Conservation (phyloP, 176 grass and related monocot genomes). For the Carex cristatella region DNA sequence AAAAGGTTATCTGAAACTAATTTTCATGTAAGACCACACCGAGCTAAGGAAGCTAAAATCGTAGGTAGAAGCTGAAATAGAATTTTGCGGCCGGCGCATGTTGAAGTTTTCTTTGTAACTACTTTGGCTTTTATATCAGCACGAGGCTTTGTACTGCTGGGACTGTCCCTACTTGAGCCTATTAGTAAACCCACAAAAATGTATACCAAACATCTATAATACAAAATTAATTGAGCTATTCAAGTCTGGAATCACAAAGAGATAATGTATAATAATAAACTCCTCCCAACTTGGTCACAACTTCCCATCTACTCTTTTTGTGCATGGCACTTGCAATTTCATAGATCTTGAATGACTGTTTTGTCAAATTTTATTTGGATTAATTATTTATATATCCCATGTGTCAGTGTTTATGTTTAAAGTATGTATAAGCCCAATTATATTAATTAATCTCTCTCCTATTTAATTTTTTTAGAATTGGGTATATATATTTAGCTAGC, state of each 20-base stretch:
- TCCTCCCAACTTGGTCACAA: neutral
- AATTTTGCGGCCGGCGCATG: constrained; percentile 1
- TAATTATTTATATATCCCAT: neutral
- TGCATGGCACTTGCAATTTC: neutral
- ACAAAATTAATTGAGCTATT: neutral
- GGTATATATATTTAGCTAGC: too few species aligned
- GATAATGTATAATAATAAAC: neutral
- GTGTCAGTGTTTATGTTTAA: neutral
- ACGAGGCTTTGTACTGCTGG: constrained; percentile 7
- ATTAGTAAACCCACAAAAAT: neutral
- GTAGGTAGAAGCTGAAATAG: neutral
- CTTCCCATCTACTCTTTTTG: neutral
- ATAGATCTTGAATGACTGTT: too few species aligned
- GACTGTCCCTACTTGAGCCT: neutral
- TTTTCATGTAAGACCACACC: neutral
- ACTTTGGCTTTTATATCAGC: constrained; percentile 1
- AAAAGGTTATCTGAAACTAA: too few species aligned
- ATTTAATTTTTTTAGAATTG: too few species aligned
- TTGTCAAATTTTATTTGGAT: neutral
- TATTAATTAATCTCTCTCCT: neutral
- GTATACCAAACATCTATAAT: neutral
- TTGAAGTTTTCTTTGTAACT: neutral
- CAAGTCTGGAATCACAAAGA: neutral
- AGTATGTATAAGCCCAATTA: neutral
- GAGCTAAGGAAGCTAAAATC: neutral